Base-by-base conservation (phyloP, 129 eudicot genomes). In the Helianthus annuus region DNA sequence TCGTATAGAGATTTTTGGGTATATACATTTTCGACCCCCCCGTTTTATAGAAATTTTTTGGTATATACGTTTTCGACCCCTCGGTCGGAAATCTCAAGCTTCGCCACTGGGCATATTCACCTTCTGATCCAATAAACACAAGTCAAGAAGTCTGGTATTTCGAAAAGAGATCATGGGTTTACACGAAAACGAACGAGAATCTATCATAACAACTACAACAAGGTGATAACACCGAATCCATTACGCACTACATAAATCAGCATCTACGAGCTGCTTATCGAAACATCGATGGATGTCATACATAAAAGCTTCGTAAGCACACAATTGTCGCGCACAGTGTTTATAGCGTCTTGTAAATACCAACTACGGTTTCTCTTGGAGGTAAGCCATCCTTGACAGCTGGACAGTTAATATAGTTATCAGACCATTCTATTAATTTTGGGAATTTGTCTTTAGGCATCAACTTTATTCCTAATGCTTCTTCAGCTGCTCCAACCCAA, bases 401-500 rank as follows among this genome's bases (percentile, higher is more conserved):
- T 22, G 19, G 5, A 66, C 29, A 48, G 19, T 44, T 66, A 7
- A 66, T 14, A 22, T 17, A 66, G 70, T 66, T 48, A 44, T 45
- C 39, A 2, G 55, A 27, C 70, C 70, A 66, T 29, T 48, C 9
- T 5, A 12, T 56, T 56, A 56, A 22, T 2, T 56, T 56, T 3
- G 62, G 62, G n/a, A 56, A 56, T 34, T 56, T 56, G n/a, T 56
- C 62, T 24, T 56, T 22, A 2, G 12, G 4, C 62, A 54, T 0
- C 60, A 54, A 11, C 29, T 54, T 17, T 54, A 54, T 17, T 54
- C 60, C 60, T 54, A 54, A 8, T 16, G 29, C 60, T 17, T 54
- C 60, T 54, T 54, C 60, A 54, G 60, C 60, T 19, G 60, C 60
- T 54, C 60, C 60, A 54, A 64, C n/a, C 69, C 69, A 64, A 64